Conservation (phyloP, 306 rosid species). For the Ammopiptanthus mongolicus region DNA sequence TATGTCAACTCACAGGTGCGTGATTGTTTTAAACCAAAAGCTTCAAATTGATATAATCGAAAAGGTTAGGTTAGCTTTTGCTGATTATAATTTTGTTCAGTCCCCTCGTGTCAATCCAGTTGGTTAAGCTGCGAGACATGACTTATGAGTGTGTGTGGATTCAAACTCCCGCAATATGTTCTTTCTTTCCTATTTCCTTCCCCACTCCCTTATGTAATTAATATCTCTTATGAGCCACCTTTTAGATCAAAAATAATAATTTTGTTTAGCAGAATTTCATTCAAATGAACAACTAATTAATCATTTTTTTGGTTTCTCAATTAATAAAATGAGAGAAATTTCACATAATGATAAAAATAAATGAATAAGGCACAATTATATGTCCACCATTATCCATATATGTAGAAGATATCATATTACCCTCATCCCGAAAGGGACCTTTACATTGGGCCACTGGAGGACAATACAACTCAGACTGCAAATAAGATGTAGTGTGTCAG, state of each 20-base stretch:
- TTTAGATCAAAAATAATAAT: no score
- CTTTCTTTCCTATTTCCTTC: no score
- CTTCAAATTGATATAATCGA: background rate
- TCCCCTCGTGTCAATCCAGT: no score
- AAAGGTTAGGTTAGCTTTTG: background rate
- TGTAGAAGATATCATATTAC: background rate
- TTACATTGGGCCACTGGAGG: background rate
- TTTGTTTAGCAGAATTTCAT: background rate
- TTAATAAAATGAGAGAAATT: background rate
- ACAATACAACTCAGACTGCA: background rate
- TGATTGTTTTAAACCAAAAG: background rate
- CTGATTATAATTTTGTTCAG: background rate
- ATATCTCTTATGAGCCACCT: no score
- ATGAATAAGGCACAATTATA: background rate
- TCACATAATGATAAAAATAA: background rate
- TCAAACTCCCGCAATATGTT: no score
- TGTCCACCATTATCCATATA: background rate
- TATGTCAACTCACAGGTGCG: constrained; percentile 4
- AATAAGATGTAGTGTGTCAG: background rate
- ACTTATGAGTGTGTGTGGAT: no score
- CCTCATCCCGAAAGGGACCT: background rate
- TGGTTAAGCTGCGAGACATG: no score
- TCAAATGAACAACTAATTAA: background rate
- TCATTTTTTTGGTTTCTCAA: background rate
- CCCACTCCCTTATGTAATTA: no score